A percentile compares a stretch with the other conserved stretches of the same genome.
phyloP scores from a whole-genome alignment of 768 basidiomycete species.

The Lactarius evosmus region DNA sequence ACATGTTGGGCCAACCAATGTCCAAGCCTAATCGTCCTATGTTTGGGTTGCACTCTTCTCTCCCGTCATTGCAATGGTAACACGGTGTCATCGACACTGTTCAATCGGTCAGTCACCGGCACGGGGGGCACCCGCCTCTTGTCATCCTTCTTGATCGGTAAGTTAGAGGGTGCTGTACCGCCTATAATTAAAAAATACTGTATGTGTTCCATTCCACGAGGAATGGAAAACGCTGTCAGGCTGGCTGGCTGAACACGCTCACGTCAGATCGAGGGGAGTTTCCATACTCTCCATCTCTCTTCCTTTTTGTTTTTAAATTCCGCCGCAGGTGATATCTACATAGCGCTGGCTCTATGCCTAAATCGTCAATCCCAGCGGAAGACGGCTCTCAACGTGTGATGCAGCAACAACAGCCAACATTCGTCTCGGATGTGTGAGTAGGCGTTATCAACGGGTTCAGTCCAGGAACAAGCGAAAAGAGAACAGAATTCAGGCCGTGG shows the following conservation, averaged over 20 bases:
- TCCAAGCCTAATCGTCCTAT: background rate
- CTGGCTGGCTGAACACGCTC: background rate
- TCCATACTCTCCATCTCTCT: background rate
- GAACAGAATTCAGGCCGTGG: background rate
- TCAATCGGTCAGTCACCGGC: background rate
- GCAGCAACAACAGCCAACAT: background rate
- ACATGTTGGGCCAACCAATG: background rate
- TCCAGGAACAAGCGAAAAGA: background rate
- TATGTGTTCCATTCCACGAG: background rate
- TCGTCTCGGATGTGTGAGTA: constrained; percentile 12
- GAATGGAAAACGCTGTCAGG: background rate
- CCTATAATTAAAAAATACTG: background rate
- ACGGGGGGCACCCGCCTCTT: background rate
- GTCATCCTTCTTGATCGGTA: background rate
- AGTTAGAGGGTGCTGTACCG: background rate
- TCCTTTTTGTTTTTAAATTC: background rate
- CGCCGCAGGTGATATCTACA: constrained; percentile 3
- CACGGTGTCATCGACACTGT: background rate
- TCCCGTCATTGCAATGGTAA: background rate
- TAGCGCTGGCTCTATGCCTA: background rate
- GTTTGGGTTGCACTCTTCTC: background rate
- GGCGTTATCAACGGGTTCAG: constrained; percentile 6
- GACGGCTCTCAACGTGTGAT: background rate
- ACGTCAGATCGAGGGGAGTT: background rate
- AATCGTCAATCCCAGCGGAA: background rate